Evolutionary conservation across 2,329 filamentous ascomycete species (phyloP).

Genomic region (Cladosporium halotolerans): DNA sequence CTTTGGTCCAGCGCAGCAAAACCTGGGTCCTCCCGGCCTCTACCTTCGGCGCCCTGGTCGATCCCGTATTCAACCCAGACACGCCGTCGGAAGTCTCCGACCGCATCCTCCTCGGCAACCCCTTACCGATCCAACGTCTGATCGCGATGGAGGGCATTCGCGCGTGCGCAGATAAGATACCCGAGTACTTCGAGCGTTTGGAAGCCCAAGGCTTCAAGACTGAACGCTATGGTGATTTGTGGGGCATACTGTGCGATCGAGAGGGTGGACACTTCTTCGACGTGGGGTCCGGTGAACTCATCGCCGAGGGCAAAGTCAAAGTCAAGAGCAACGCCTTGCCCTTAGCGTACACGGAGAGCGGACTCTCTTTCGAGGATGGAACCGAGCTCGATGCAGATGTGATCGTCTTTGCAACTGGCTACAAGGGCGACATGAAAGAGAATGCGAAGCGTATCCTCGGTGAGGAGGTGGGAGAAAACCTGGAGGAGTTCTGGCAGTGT

Average conservation of each 20-base stretch:
- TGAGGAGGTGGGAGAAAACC: constrained; percentile 54
- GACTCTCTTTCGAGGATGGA: constrained; percentile 38
- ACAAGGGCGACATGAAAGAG: constrained; percentile 46
- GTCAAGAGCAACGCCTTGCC: constrained; percentile 35
- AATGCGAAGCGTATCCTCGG: constrained; percentile 58
- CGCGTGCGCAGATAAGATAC: constrained; percentile 27
- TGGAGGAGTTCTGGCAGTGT: constrained; percentile 56
- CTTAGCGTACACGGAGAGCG: constrained; percentile 32
- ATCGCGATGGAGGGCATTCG: constrained; percentile 28
- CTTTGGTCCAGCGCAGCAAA: constrained; percentile 37
- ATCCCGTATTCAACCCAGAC: constrained; percentile 16
- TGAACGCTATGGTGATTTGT: constrained; percentile 33
- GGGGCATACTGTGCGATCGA: constrained; percentile 34
- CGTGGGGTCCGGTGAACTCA: constrained; percentile 36
- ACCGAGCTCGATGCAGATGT: constrained; percentile 38
- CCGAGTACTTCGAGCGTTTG: constrained; percentile 35
- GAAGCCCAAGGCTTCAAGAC: constrained; percentile 35
- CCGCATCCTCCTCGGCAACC: constrained; percentile 18
- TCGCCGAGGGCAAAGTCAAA: constrained; percentile 39
- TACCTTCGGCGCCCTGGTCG: constrained; percentile 11
- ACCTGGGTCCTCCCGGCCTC: constrained; percentile 28
- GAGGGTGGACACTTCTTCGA: constrained; percentile 45
- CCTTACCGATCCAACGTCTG: constrained; percentile 22
- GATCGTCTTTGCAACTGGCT: constrained; percentile 42
- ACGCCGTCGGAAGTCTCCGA: constrained; percentile 15